A percentile compares a stretch with the other conserved stretches of the same genome.
phyloP scores from a whole-genome alignment of 73 alveolate species.

The Paramecium pentaurelia region DNA sequence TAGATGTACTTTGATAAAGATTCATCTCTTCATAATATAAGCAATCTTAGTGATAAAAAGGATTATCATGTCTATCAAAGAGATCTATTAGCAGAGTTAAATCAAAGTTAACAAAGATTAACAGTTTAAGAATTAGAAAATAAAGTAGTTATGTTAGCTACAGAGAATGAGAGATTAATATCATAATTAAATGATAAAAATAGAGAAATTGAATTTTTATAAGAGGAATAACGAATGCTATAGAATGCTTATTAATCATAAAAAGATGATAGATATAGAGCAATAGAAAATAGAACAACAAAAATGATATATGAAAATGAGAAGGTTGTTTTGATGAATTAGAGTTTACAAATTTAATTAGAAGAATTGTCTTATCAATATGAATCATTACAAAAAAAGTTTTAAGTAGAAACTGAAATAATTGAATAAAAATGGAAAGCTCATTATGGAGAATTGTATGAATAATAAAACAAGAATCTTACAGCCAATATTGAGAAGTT shows the following conservation, averaged over 20 bases:
- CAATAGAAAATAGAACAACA: constrained; percentile 14
- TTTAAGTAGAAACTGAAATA: neutral
- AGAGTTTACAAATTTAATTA: neutral
- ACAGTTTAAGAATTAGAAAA: constrained; percentile 27
- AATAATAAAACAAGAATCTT: neutral
- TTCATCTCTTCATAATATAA: neutral
- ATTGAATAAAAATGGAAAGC: constrained; percentile 32
- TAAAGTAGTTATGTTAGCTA: constrained; percentile 38
- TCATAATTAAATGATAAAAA: neutral
- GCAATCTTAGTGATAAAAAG: constrained; percentile 6
- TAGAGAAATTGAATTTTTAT: neutral
- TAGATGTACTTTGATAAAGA: neutral
- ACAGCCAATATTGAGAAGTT: neutral
- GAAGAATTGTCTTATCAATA: constrained; percentile 10
- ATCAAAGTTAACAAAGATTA: neutral
- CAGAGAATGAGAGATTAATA: constrained; percentile 28
- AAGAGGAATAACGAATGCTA: constrained; percentile 9
- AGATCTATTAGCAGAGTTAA: neutral
- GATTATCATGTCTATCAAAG: neutral
- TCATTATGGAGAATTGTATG: neutral
- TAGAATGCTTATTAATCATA: neutral
- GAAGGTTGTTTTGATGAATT: constrained; percentile 24
- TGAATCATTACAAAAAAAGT: neutral
- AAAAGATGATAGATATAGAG: constrained; percentile 11
- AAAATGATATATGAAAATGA: constrained; percentile 43